Evolutionary conservation across 345 rosid species (phyloP), one percentile per base, ranked within the genome.

Genomic region (Crucihimalaya himalaica): DNA sequence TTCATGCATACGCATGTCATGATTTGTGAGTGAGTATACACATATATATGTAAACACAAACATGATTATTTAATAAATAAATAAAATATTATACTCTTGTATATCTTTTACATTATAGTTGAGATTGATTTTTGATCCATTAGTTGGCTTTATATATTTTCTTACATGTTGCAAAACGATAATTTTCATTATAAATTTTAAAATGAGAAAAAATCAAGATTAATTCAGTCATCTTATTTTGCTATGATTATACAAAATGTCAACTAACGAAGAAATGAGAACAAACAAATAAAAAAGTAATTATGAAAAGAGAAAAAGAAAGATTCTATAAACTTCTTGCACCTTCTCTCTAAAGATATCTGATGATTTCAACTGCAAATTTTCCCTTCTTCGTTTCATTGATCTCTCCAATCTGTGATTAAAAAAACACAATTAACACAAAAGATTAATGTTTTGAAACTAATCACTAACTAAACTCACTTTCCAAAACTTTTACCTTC

Each of bases 311-410:
- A 28, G 37, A 54, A 18, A 31, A 14, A 29, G 9, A 56, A 10
- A 43, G 37, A 18, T 55, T 56, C 13, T 40, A 15, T 43, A 43
- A 12, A 23, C 2, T 6, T 56, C 16, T 54, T 45, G 45, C 5
- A 34, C 15, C 19, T 57, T 66, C 46, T 59, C 16, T 68, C 79
- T 83, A 89, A n/a, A 89, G 74, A 73, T 83, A 92, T 71, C 64
- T 86, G 69, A 92, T 87, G 72, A 92, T 87, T 75, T 89, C 98
- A 37, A 92, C 88, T 11, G 86, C 83, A 79, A 81, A 88, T 79
- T 87, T 92, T 4, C 98, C 98, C 71, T 87, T 92, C 81, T 50
- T 92, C 18, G 94, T 92, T n/a, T 83, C 35, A 69, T 75, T 86
- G 59, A 92, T 88, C 75, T 87, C 98, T 76, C 94, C 96, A 54